Evolutionary conservation across 2,329 filamentous ascomycete genomes (phyloP), one percentile per base, ranked within the genome.

Genomic region (Monilinia laxa): DNA sequence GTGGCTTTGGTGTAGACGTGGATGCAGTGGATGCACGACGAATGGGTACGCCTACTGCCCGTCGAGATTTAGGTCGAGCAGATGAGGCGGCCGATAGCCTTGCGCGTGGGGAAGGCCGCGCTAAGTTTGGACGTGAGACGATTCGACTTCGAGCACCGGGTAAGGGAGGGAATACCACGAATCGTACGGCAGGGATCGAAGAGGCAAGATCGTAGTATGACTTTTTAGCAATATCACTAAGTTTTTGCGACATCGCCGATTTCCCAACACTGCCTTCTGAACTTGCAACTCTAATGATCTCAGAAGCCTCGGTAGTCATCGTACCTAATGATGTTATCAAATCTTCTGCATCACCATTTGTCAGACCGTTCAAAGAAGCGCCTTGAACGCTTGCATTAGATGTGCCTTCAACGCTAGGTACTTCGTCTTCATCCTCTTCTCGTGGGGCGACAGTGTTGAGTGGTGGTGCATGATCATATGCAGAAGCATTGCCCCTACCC

Each of bases 391-490:
- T 71, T n/a, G 64, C 65, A 28, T 53, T 70, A 5, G 69, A 70
- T 31, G 69, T 51, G 12, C 67, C 70, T 56, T 58, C 66, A 11
- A 69, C 68, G 20, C 71, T 70, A 6, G 71, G 70, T 11, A 75
- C 74, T 16, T 73, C 73, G 7, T 73, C 70, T 18, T 71, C 85
- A 9, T 90, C 87, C 28, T 92, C 93, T 69, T 96, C 93, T 47
- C 94, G 87, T 6, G 90, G 92, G 16, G 94, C 94, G 64, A 98
- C 91, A 1, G 94, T 90, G 70, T 92, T 93, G 66, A 98, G 81
- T 9, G 89, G 85, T 7, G 91, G 91, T 7, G 89, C 91, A 60
- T 93, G 85, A 75, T 96, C 92, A 73, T 95, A 94, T 73, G 92
- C 91, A 4, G 89, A 90, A 47, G 90, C 87, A 71, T 90, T 93